Evolutionary conservation across 768 basidiomycete species (phyloP).

Genomic region (Serendipita sp.): DNA sequence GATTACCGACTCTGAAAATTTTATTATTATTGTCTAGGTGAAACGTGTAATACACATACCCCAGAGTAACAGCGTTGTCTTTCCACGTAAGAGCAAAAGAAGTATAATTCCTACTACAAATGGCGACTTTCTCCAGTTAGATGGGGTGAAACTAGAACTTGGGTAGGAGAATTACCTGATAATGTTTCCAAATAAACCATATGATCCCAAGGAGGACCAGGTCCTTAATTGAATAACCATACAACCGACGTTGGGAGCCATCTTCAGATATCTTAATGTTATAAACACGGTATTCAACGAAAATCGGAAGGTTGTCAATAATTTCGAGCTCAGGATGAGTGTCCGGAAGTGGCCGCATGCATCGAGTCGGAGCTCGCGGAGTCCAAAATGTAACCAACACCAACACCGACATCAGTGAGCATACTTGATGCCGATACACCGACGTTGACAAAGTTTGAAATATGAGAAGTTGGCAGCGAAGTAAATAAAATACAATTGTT

Average conservation of each 20-base stretch:
- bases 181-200: background rate
- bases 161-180: background rate
- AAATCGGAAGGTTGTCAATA: conserved; percentile 26
- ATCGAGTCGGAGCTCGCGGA: conserved; percentile 10
- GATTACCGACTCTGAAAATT: conserved; percentile 48
- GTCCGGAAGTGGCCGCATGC: conserved; percentile 23
- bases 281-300: conserved; percentile 45
- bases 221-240: conserved; percentile 17
- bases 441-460: no score
- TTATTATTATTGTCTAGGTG: background rate
- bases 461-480: no score
- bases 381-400: background rate
- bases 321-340: conserved; percentile 38
- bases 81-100: conserved; percentile 19
- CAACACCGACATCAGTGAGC: background rate
- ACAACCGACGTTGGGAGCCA: conserved; percentile 23
- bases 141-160: no score
- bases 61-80: conserved; percentile 31
- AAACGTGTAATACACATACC: conserved; percentile 20
- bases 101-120: conserved; percentile 10
- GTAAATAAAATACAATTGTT: no score
- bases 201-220: background rate
- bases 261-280: conserved; percentile 32
- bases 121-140: background rate
- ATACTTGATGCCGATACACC: no score